Evolutionary conservation across 306 rosid genomes (phyloP), one percentile per base, ranked within the genome.

Genomic region (Acacia confusa): DNA sequence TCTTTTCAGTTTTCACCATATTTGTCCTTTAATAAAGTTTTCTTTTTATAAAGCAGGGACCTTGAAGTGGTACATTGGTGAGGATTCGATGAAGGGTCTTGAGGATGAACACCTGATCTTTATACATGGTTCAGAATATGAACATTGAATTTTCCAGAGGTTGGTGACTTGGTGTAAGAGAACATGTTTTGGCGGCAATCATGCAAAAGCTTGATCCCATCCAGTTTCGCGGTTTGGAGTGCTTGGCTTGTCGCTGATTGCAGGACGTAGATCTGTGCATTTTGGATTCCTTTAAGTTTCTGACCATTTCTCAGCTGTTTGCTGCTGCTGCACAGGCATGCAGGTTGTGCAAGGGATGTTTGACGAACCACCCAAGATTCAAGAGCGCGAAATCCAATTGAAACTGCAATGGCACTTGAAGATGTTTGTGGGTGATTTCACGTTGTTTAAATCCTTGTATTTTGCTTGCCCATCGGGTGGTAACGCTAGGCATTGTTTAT

Each of bases 61-160:
- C 72, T 83, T 90, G 30, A 86, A 90, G 41, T 92, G 94, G 94
- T 93, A 88, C 71, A 74, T 87, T 22, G 61, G 53, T 7, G 95
- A 89, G 74, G 96, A 93, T 85, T 86, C 90, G 4, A 19, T 77
- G 87, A 95, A 90, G 86, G 84, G 83, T 52, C 68, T 87, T 70
- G 98, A 92, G 81, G 92, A 92, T 75, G 97, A 93, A 89, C 92
- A 79, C 82, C 64, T 90, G 81, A 88, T 92, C 76, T 65, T 93
- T 44, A 84, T 93, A 69, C 81, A 60, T 65, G 74, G 84, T 77
- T 84, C 91, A 61, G 86, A 86, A 73, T 86, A 79, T 79, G 86
- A 82, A 67, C 85, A 82, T 7, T 89, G 83, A 87, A 6, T 27
- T 58, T 44, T 82, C 24, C 55, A 43, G 60, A 30, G 66, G 67